Conservation (phyloP, 148 eudicot genomes). For the Vaccinium darrowii region DNA sequence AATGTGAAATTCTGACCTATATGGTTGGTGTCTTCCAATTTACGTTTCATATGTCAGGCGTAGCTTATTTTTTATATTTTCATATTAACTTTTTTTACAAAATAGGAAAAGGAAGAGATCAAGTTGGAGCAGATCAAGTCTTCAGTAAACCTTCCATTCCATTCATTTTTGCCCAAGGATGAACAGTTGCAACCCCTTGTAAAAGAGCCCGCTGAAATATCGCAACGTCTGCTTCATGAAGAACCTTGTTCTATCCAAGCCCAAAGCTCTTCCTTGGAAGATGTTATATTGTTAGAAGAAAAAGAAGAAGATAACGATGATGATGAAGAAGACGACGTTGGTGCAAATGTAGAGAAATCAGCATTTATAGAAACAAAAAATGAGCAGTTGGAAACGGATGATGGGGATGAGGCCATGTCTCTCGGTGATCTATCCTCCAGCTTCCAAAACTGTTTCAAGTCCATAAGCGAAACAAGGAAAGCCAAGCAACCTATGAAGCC, state of each 20-base stretch:
- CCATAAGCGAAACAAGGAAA: slow-evolving; percentile 31
- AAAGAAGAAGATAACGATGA: slow-evolving; percentile 12
- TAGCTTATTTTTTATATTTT: background rate
- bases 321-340: background rate
- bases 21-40: background rate
- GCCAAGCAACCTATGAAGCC: slow-evolving; percentile 21
- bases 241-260: slow-evolving; percentile 15
- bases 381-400: slow-evolving; percentile 28
- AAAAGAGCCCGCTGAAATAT: slow-evolving; percentile 28
- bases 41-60: background rate
- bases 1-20: background rate
- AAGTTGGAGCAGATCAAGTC: slow-evolving; percentile 86
- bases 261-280: slow-evolving; percentile 34
- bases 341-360: slow-evolving; percentile 37
- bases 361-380: slow-evolving; percentile 16
- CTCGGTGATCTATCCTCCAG: slow-evolving; percentile 76
- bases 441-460: slow-evolving; percentile 64
- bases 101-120: slow-evolving; percentile 42
- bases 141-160: slow-evolving; percentile 77
- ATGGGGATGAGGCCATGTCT: slow-evolving; percentile 51
- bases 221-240: slow-evolving; percentile 9
- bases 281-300: slow-evolving; percentile 45
- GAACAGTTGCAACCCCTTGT: slow-evolving; percentile 26
- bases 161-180: slow-evolving; percentile 46
- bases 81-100: background rate